Evolutionary conservation across 202 grass and related monocot species (phyloP).

Genomic region (Schoenoplectus tabernaemontani): DNA sequence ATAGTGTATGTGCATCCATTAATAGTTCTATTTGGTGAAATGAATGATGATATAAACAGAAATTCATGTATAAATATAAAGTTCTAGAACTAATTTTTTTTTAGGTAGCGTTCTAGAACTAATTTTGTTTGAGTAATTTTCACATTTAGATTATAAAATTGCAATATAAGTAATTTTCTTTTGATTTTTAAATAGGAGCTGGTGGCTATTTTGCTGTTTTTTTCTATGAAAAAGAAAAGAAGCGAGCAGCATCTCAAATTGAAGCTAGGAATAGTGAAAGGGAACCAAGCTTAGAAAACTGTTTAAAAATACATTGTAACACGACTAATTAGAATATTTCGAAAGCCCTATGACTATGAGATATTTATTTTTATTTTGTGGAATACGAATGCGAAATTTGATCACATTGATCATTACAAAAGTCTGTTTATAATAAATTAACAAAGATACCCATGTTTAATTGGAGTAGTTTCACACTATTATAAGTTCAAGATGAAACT

Average conservation of each 20-base stretch:
- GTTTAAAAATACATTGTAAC: not conserved
- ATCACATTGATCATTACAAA: no score
- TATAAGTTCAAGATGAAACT: not conserved
- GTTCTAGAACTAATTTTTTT: not conserved
- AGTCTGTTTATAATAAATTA: no score
- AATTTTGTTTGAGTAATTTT: not conserved
- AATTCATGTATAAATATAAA: not conserved
- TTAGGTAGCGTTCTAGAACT: no score
- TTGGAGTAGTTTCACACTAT: no score
- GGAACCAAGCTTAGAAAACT: not conserved
- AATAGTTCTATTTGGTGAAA: not conserved
- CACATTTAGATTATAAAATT: not conserved
- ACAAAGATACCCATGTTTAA: no score
- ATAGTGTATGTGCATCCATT: not conserved
- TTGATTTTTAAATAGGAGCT: no score
- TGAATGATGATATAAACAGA: not conserved
- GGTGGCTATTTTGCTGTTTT: not conserved
- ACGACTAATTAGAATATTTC: not conserved
- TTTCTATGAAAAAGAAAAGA: not conserved
- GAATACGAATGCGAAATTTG: no score
- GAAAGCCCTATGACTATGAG: no score
- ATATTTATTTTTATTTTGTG: no score
- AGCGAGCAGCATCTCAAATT: not conserved
- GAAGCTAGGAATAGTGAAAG: not conserved
- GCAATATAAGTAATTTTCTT: not conserved